Evolutionary conservation across 106 monocot species (phyloP), one percentile per base, ranked within the genome.

Genomic region (Alisma plantagoaquatica): DNA sequence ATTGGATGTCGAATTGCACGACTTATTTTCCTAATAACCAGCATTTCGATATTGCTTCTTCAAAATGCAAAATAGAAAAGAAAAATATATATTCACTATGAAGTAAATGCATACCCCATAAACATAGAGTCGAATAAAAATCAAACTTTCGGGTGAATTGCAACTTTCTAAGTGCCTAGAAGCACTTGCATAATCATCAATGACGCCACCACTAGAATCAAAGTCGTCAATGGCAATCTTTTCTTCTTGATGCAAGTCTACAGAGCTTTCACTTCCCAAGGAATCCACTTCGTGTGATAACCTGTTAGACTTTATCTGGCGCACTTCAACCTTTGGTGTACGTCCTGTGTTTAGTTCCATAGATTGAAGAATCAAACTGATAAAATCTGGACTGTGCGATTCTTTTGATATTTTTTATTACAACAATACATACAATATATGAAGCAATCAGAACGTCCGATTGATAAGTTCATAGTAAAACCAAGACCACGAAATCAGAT

Each of bases 21-120:
- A n/a, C n/a, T n/a, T n/a, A n/a, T n/a, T n/a, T n/a, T n/a, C n/a
- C n/a, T n/a, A n/a, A n/a, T n/a, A n/a, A n/a, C n/a, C n/a, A n/a
- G n/a, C n/a, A 21, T 26, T 49, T 23, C 12, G 3, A 21, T 24
- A 10, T 49, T 12, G 10, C 21, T 24, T 49, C 25, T 19, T 12
- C 22, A 49, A 31, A 53, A 20, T 11, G 30, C 8, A 16, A 19
- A 15, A 16, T 55, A 22, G 21, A 1, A 32, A 17, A 55, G 19
- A 38, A 2, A n/a, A n/a, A n/a, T n/a, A n/a, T n/a, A n/a, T n/a
- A n/a, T n/a, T n/a, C n/a, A n/a, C n/a, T n/a, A n/a, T n/a, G n/a
- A n/a, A n/a, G n/a, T n/a, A n/a, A n/a, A n/a, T n/a, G n/a, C 75
- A 58, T 80, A 92, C 92, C 92, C 92, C 92, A 77, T 92, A 83